Conservation (phyloP, 208 protist genomes). For the Trichomonas vaginalis region DNA sequence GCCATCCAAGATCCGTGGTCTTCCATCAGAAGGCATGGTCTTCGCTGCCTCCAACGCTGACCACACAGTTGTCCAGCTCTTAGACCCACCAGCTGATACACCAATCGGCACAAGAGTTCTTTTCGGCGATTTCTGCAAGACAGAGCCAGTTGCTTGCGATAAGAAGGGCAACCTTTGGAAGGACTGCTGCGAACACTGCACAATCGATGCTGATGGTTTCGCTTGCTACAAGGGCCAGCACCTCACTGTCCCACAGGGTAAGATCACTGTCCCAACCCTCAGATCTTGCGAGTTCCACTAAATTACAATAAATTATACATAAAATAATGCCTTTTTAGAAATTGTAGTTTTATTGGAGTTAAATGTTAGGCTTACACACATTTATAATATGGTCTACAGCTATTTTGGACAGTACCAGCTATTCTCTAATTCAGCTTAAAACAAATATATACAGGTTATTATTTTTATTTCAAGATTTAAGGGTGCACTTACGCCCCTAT, state of each 20-base stretch:
- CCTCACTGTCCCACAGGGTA: not conserved
- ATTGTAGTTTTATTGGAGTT: too few species aligned
- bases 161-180: not conserved
- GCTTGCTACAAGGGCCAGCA: not conserved
- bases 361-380: too few species aligned
- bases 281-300: not conserved
- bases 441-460: too few species aligned
- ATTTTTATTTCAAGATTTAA: too few species aligned
- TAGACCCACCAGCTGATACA: not conserved
- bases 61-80: not conserved
- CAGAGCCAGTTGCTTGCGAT: not conserved
- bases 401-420: too few species aligned
- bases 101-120: not conserved
- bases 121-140: not conserved
- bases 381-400: too few species aligned
- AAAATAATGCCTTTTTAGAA: too few species aligned
- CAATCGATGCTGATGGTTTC: not conserved
- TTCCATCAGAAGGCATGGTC: not conserved
- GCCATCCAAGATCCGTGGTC: not conserved
- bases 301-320: not conserved
- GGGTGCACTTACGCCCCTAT: too few species aligned
- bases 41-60: constrained; percentile 13
- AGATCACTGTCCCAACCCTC: not conserved
- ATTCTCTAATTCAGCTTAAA: too few species aligned
- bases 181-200: not conserved